phyloP scores from a whole-genome alignment of 2,329 filamentous ascomycete genomes.

The Pseudogymnoascus sp. region DNA sequence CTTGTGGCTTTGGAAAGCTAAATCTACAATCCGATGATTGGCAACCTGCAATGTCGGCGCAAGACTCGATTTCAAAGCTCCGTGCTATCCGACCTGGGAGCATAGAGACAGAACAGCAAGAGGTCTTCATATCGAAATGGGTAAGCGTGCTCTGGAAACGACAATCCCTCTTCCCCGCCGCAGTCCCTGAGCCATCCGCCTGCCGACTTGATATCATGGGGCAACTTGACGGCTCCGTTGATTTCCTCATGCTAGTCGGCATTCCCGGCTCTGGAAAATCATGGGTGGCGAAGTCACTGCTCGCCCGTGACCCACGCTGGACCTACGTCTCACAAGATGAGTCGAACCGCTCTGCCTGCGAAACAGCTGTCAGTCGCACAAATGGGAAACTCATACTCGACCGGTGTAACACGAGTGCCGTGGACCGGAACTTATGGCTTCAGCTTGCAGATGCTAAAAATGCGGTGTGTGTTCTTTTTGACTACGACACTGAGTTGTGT shows the following conservation, averaged over 20 bases:
- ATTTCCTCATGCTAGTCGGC: slow-evolving; percentile 14
- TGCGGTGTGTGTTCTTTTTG: slow-evolving; percentile 13
- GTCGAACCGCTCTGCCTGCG: slow-evolving; percentile 7
- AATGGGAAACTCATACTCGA: slow-evolving; percentile 13
- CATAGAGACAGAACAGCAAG: slow-evolving; percentile 14
- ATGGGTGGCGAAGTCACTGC: slow-evolving; percentile 5
- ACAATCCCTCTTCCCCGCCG: background rate
- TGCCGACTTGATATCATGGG: slow-evolving; percentile 9
- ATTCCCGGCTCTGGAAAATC: slow-evolving; percentile 15
- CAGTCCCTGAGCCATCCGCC: slow-evolving; percentile 9
- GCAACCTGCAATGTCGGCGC: slow-evolving; percentile 11
- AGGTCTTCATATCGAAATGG: slow-evolving; percentile 14
- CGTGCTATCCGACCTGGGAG: slow-evolving; percentile 12
- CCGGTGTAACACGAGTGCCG: slow-evolving; percentile 13
- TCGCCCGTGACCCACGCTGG: slow-evolving; percentile 10
- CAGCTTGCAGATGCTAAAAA: slow-evolving; percentile 1
- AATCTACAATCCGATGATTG: background rate
- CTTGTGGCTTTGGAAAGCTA: slow-evolving; percentile 11
- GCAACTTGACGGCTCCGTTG: background rate
- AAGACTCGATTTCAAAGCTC: slow-evolving; percentile 9
- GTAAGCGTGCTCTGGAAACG: slow-evolving; percentile 15
- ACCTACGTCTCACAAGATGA: slow-evolving; percentile 12
- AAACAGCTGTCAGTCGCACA: background rate
- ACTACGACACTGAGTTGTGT: slow-evolving; percentile 11
- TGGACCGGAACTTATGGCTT: slow-evolving; percentile 11